A percentile compares a stretch with the other conserved stretches of the same genome.
Evolutionary conservation across 441 rosid genomes (phyloP).

Genomic region (Erodium chrysanthum): DNA sequence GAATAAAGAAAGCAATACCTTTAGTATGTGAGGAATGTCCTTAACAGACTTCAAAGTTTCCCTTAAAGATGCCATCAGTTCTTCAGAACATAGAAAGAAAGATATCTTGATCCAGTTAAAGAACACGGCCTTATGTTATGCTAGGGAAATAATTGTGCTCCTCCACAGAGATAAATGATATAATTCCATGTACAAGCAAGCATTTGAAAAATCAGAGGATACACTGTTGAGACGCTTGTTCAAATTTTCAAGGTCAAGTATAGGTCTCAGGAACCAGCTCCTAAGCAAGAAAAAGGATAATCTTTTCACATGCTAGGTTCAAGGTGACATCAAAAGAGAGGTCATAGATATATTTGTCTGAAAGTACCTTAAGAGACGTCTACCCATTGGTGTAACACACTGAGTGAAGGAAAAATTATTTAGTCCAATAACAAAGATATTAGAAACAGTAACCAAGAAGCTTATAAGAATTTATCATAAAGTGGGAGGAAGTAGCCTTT

Average conservation of each 20-base stretch:
- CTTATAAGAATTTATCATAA: background rate
- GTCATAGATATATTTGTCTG: constrained; percentile 19
- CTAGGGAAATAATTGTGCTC: background rate
- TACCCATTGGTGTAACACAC: constrained; percentile 93
- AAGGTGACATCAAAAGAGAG: constrained; percentile 14
- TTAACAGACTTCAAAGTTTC: constrained; percentile 84
- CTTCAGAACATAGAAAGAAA: constrained; percentile 66
- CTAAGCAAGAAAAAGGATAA: constrained; percentile 32
- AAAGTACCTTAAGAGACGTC: constrained; percentile 69
- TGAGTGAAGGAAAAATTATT: constrained; percentile 31
- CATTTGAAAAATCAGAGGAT: constrained; percentile 42
- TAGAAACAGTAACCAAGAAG: constrained; percentile 18
- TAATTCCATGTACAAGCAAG: constrained; percentile 8
- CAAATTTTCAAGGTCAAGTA: constrained; percentile 64
- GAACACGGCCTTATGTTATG: constrained; percentile 20
- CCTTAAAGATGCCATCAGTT: constrained; percentile 63
- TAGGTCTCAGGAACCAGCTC: constrained; percentile 96
- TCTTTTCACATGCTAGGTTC: constrained; percentile 12
- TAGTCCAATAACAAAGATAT: constrained; percentile 24
- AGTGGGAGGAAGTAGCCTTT: constrained; percentile 8
- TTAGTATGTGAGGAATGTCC: constrained; percentile 68
- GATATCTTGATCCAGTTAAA: constrained; percentile 65
- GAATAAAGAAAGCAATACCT: constrained; percentile 31
- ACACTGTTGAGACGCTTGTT: constrained; percentile 76
- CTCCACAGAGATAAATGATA: background rate